These are phyloP conservation scores for Colletotrichum gloeosporioides DNA, from an alignment of 2,329 filamentous ascomycete genomes.

Conservation along the genomic window DNA sequence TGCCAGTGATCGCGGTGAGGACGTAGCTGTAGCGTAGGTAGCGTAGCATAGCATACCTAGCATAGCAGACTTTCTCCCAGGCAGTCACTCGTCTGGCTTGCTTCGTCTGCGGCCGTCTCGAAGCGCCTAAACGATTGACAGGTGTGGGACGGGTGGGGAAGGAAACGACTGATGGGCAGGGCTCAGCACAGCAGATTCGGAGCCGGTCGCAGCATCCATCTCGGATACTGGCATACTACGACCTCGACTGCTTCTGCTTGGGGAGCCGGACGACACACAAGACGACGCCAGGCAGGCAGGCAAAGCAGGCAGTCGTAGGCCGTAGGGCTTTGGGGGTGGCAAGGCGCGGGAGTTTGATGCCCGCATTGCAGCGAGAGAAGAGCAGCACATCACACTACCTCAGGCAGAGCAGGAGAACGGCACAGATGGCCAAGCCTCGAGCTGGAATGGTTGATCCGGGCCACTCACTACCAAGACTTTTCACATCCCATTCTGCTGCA, in stretches of 20 bases:
- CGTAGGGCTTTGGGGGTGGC: neutral
- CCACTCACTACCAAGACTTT: neutral
- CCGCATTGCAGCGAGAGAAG: neutral
- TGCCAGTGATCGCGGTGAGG: neutral
- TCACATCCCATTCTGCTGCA: neutral
- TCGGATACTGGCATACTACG: neutral
- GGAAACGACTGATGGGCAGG: neutral
- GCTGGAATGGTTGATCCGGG: neutral
- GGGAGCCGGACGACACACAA: neutral
- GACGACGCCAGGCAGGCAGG: neutral
- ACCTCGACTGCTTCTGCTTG: neutral
- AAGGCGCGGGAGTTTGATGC: neutral
- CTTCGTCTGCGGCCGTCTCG: neutral
- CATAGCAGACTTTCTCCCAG: neutral
- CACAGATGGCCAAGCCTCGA: neutral
- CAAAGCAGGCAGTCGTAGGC: neutral
- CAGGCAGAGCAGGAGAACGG: neutral
- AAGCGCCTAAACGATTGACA: conserved; percentile 15
- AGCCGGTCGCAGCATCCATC: neutral
- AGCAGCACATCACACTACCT: neutral
- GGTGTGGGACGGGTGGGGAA: conserved; percentile 4
- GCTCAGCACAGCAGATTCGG: conserved; percentile 11
- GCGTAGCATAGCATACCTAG: neutral
- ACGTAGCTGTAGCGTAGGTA: neutral
- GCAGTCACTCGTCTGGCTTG: neutral